These are phyloP conservation scores for Monosporascus sp. DNA, from an alignment of 2,329 filamentous ascomycete species.

Conservation along the genomic window DNA sequence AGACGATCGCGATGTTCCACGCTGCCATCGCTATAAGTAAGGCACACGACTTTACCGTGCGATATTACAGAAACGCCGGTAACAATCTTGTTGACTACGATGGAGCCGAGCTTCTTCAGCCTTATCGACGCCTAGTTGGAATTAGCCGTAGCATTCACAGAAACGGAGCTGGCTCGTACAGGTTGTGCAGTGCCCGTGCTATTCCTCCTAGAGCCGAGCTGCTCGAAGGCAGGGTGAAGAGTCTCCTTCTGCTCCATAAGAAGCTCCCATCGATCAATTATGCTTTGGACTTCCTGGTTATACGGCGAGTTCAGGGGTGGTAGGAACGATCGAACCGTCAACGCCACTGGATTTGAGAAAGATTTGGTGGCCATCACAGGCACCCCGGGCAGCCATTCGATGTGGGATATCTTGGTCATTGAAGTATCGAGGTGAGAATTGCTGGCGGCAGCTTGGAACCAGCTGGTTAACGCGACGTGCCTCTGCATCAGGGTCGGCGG, in stretches of 20 bases:
- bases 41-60: slow-evolving; percentile 64
- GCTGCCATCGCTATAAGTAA: slow-evolving; percentile 74
- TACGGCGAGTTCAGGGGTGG: slow-evolving; percentile 49
- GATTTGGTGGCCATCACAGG: slow-evolving; percentile 54
- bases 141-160: slow-evolving; percentile 8
- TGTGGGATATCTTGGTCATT: slow-evolving; percentile 62
- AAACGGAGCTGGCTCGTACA: slow-evolving; percentile 8
- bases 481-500: slow-evolving; percentile 46
- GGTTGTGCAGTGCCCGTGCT: slow-evolving; percentile 29
- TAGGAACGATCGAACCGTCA: slow-evolving; percentile 66
- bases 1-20: slow-evolving; percentile 74
- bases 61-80: slow-evolving; percentile 63
- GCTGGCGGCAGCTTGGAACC: slow-evolving; percentile 43
- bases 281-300: slow-evolving; percentile 61
- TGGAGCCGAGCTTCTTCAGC: slow-evolving; percentile 62
- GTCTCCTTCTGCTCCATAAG: slow-evolving; percentile 58
- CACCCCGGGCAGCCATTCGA: slow-evolving; percentile 66
- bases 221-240: slow-evolving; percentile 72
- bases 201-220: slow-evolving; percentile 60
- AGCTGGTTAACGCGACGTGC: slow-evolving; percentile 52
- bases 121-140: slow-evolving; percentile 18
- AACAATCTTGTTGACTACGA: slow-evolving; percentile 64
- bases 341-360: slow-evolving; percentile 53
- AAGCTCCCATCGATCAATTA: slow-evolving; percentile 80
- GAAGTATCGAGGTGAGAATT: slow-evolving; percentile 41